phyloP scores from a whole-genome alignment of 176 grass and related monocot genomes.

The Puya raimondii region DNA sequence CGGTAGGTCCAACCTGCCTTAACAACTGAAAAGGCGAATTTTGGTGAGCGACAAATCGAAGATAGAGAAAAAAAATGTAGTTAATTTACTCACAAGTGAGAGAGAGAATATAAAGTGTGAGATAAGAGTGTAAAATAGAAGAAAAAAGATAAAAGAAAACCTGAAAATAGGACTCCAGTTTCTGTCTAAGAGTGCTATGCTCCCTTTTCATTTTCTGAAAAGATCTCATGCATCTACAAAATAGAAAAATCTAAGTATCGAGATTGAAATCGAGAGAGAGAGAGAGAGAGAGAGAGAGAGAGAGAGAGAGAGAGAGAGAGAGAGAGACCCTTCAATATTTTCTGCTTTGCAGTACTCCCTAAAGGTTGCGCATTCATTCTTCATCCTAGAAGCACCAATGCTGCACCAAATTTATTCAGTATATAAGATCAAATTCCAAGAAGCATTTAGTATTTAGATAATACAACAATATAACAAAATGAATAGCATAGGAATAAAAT shows the following conservation, averaged over 20 bases:
- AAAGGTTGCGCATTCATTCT: slow-evolving; percentile 80
- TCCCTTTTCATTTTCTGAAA: slow-evolving; percentile 90
- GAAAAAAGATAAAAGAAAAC: slow-evolving; percentile 16
- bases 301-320: not conserved
- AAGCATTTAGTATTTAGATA: slow-evolving; percentile 6
- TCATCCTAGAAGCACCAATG: slow-evolving; percentile 97
- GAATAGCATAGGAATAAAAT: too few relatives aligned
- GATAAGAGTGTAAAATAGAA: not conserved
- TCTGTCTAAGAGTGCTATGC: slow-evolving; percentile 62
- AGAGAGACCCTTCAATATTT: slow-evolving; percentile 70
- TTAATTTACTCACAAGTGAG: not conserved
- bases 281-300: not conserved
- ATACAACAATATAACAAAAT: slow-evolving; percentile 6
- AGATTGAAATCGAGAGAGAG: too few relatives aligned
- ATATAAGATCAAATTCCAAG: not conserved
- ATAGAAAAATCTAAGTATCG: not conserved
- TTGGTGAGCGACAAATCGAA: not conserved
- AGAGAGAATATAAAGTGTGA: not conserved
- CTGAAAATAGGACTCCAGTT: slow-evolving; percentile 98
- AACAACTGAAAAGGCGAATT: slow-evolving; percentile 33
- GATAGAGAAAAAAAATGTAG: not conserved
- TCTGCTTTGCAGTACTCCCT: slow-evolving; percentile 55
- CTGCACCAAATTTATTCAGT: slow-evolving; percentile 36
- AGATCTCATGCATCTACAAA: slow-evolving; percentile 68
- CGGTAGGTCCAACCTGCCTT: slow-evolving; percentile 57